These are phyloP conservation scores for Theobroma cacao DNA, from an alignment of 345 rosid genomes.

Conservation along the genomic window DNA sequence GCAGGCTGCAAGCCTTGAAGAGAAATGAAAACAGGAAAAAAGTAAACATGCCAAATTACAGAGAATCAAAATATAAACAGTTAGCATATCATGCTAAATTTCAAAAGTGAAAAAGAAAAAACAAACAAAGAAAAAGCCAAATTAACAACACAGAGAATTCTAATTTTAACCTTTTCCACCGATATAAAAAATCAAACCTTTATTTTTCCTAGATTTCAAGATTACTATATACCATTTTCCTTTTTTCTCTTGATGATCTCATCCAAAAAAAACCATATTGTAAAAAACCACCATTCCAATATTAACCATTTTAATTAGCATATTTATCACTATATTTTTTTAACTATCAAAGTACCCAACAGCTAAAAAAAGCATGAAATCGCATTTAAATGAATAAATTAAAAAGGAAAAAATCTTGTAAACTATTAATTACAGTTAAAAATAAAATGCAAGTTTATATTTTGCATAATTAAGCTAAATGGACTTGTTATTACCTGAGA, in stretches of 20 bases:
- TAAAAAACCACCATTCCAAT: background rate
- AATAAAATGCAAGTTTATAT: background rate
- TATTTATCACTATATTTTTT: background rate
- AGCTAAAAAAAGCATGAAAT: background rate
- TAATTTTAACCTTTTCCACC: background rate
- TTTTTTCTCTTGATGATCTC: background rate
- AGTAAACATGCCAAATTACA: no score
- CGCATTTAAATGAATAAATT: background rate
- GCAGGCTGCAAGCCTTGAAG: background rate
- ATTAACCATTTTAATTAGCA: background rate
- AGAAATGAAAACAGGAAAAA: background rate
- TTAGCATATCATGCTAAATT: background rate
- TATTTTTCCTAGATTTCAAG: background rate
- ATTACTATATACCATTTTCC: background rate
- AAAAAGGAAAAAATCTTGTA: background rate
- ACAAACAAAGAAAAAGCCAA: background rate
- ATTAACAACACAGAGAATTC: background rate
- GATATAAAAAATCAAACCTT: background rate
- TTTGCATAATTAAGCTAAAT: background rate
- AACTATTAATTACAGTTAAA: background rate
- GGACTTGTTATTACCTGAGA: conserved; percentile 15
- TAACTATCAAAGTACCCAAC: background rate
- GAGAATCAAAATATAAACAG: background rate
- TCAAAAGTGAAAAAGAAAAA: background rate
- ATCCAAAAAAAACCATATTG: background rate